These are phyloP conservation scores for Chimonanthus praecox DNA, from an alignment of 164 flowering plant genomes.

Conservation along the genomic window DNA sequence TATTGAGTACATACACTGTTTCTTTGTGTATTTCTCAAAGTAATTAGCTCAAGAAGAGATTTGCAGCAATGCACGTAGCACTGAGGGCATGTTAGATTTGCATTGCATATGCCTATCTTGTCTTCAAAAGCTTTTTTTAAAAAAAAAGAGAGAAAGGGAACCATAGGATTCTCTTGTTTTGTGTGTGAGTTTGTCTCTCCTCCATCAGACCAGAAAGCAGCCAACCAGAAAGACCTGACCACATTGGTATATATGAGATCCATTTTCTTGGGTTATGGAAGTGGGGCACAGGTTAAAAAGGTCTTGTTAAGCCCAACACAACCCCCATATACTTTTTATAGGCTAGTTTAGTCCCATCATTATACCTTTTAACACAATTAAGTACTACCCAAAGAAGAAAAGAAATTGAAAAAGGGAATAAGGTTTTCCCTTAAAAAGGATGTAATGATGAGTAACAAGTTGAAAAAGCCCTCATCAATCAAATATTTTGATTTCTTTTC, in stretches of 20 bases:
- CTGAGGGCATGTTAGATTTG: neutral
- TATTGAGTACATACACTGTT: too few species aligned
- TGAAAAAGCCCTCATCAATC: neutral
- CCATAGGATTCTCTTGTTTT: neutral
- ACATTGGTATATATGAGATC: neutral
- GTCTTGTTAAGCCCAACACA: neutral
- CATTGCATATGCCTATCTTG: neutral
- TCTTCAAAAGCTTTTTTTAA: neutral
- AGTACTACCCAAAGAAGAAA: neutral
- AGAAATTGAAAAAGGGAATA: neutral
- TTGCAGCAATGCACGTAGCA: neutral
- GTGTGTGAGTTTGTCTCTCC: neutral
- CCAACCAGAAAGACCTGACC: neutral
- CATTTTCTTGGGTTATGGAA: neutral
- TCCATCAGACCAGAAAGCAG: neutral
- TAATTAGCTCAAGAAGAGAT: neutral
- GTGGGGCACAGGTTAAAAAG: neutral
- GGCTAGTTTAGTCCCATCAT: constrained; percentile 1
- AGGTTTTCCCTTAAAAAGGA: neutral
- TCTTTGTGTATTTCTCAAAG: too few species aligned
- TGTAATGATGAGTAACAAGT: neutral
- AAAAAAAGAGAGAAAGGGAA: too few species aligned
- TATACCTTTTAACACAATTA: neutral
- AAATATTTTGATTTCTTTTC: neutral
- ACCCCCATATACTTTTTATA: neutral